A percentile compares a stretch with the other conserved stretches of the same genome.
Evolutionary conservation across 2,329 filamentous ascomycete genomes (phyloP).

Genomic region (Diaporthe caulivora): DNA sequence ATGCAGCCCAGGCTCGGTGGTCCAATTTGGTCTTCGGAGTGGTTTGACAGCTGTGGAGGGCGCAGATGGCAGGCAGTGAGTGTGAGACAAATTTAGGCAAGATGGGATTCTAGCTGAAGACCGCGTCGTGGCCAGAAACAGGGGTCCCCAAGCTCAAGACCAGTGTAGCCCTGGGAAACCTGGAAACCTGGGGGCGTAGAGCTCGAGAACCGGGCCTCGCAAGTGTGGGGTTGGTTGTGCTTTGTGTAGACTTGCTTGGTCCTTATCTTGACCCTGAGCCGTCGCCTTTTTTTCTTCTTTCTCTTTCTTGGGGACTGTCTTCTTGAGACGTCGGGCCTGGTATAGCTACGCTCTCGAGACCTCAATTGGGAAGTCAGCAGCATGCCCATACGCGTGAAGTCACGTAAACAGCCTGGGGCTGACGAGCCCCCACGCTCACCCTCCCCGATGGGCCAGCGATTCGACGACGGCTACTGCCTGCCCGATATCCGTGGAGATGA

Average conservation of each 20-base stretch:
- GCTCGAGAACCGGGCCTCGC: background rate
- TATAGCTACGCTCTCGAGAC: background rate
- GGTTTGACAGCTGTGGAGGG: constrained; percentile 10
- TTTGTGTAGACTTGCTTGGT: background rate
- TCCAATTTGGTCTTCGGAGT: background rate
- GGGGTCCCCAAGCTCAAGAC: background rate
- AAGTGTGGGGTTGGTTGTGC: constrained; percentile 24
- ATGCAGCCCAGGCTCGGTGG: constrained; percentile 5
- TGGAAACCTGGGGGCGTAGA: background rate
- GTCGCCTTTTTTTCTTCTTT: background rate
- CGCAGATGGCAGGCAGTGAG: constrained; percentile 5
- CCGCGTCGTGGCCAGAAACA: constrained; percentile 15
- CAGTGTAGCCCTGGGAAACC: constrained; percentile 9
- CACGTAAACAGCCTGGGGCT: constrained; percentile 46
- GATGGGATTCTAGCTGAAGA: constrained; percentile 16
- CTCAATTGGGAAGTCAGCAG: constrained; percentile 26
- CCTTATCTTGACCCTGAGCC: constrained; percentile 20
- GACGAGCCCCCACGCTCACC: constrained; percentile 48
- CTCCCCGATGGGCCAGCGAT: constrained; percentile 49
- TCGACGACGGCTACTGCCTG: constrained; percentile 51
- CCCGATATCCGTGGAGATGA: constrained; percentile 71
- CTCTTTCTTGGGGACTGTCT: background rate
- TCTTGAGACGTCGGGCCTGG: background rate
- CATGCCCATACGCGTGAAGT: constrained; percentile 57
- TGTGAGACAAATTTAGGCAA: constrained; percentile 27